phyloP scores from a whole-genome alignment of 768 basidiomycete species.

The Xerocomellus amylosporus region DNA sequence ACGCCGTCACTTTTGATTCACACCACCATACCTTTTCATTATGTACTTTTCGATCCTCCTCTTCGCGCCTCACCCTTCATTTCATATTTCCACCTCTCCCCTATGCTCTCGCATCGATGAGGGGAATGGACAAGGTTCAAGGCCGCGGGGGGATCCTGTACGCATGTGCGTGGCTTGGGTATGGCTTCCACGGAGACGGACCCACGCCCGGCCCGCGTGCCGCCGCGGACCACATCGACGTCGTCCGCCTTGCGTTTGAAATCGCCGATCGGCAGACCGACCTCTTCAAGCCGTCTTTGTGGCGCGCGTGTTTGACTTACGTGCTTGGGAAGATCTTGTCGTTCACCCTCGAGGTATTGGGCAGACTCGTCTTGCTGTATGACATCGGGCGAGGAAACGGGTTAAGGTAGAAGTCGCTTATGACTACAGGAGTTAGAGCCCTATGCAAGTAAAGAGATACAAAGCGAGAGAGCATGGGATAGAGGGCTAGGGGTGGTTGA shows the following conservation, averaged over 20 bases:
- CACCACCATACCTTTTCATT: neutral
- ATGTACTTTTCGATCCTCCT: neutral
- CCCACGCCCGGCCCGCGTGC: constrained; percentile 48
- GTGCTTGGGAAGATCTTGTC: constrained; percentile 31
- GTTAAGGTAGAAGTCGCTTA: neutral
- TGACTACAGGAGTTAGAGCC: constrained; percentile 6
- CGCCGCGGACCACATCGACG: constrained; percentile 27
- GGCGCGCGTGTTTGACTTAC: constrained; percentile 37
- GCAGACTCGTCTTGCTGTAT: neutral
- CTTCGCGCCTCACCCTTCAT: neutral
- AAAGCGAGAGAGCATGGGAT: neutral
- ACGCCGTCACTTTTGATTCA: neutral
- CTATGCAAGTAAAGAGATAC: constrained; percentile 8
- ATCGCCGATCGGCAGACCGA: constrained; percentile 40
- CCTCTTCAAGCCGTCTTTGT: constrained; percentile 20
- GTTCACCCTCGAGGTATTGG: constrained; percentile 5
- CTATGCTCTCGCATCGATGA: constrained; percentile 55
- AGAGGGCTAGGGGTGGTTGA: neutral
- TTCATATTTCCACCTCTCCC: neutral
- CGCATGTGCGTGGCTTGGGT: constrained; percentile 70
- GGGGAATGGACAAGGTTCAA: constrained; percentile 55
- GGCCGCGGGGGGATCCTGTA: constrained; percentile 58
- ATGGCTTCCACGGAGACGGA: constrained; percentile 83
- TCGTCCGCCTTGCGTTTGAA: constrained; percentile 41
- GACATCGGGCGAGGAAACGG: neutral